phyloP scores from a whole-genome alignment of 1,284 basidiomycete species.

The Lentinus polychrous region DNA sequence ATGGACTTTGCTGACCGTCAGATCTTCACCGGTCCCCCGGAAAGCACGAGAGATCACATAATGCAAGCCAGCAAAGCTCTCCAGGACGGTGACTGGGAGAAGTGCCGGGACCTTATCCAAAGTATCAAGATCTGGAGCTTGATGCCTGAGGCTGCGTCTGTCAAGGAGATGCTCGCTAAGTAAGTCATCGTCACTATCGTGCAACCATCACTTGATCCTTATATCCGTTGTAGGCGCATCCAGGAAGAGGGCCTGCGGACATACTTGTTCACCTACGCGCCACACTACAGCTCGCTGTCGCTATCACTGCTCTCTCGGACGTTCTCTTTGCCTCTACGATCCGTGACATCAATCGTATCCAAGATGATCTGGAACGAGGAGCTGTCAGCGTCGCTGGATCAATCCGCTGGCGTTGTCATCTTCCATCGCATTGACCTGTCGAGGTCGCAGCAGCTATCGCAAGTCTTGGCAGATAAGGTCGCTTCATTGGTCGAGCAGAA shows the following conservation, averaged over 20 bases:
- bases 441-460: slow-evolving; percentile 85
- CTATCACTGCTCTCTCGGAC: slow-evolving; percentile 82
- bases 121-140: slow-evolving; percentile 98
- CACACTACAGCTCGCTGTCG: slow-evolving; percentile 90
- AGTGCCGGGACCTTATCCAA: slow-evolving; percentile 87
- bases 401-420: slow-evolving; percentile 78
- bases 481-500: slow-evolving; percentile 89
- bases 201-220: neutral
- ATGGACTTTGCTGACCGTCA: slow-evolving; percentile 97
- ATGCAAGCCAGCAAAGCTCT: slow-evolving; percentile 98
- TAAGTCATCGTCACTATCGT: slow-evolving; percentile 33
- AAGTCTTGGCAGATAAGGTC: slow-evolving; percentile 85
- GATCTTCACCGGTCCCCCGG: slow-evolving; percentile 97
- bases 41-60: slow-evolving; percentile 98
- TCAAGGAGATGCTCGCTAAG: slow-evolving; percentile 93
- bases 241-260: slow-evolving; percentile 97
- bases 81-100: slow-evolving; percentile 96
- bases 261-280: slow-evolving; percentile 97
- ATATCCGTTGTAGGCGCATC: slow-evolving; percentile 63
- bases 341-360: slow-evolving; percentile 89
- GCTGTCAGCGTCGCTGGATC: slow-evolving; percentile 89
- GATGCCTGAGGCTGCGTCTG: slow-evolving; percentile 83
- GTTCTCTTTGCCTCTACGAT: slow-evolving; percentile 76
- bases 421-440: slow-evolving; percentile 89
- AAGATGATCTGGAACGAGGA: slow-evolving; percentile 99